These are phyloP conservation scores for Globisporangium rhizosaccharum DNA, from an alignment of 352 stramenopile genomes.

Conservation along the genomic window DNA sequence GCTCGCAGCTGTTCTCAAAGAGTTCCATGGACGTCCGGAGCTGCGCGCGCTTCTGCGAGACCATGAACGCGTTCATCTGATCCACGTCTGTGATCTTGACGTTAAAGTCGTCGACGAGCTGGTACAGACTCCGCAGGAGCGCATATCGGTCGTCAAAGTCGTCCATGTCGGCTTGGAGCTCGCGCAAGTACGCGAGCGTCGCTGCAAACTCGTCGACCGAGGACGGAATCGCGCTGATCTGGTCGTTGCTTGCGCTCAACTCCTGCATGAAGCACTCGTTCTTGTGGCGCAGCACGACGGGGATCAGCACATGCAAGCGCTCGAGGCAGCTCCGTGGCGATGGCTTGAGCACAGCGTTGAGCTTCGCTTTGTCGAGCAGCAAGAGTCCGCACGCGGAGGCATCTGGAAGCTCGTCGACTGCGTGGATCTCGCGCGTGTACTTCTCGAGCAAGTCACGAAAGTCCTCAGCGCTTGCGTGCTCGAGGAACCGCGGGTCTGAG, in stretches of 20 bases:
- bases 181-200: constrained; percentile 44
- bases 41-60: constrained; percentile 69
- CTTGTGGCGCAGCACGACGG: constrained; percentile 50
- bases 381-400: constrained; percentile 39
- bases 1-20: constrained; percentile 62
- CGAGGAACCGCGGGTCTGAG: constrained; percentile 19
- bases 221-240: constrained; percentile 62
- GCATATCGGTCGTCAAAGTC: constrained; percentile 51
- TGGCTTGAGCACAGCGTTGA: constrained; percentile 62
- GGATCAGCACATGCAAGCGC: constrained; percentile 47
- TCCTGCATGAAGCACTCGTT: constrained; percentile 55
- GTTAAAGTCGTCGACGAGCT: constrained; percentile 62
- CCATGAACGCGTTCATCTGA: constrained; percentile 67
- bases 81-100: constrained; percentile 64
- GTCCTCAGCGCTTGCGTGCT: constrained; percentile 40
- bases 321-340: constrained; percentile 60
- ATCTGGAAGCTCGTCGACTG: constrained; percentile 52
- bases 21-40: constrained; percentile 72
- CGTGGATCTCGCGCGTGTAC: constrained; percentile 49
- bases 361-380: constrained; percentile 45
- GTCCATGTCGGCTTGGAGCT: constrained; percentile 45
- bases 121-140: constrained; percentile 47
- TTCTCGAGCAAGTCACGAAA: constrained; percentile 57
- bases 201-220: constrained; percentile 71
- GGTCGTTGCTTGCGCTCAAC: constrained; percentile 49